These are phyloP conservation scores for Nepenthes mirabilis DNA, from an alignment of 148 eudicot species.

Conservation along the genomic window DNA sequence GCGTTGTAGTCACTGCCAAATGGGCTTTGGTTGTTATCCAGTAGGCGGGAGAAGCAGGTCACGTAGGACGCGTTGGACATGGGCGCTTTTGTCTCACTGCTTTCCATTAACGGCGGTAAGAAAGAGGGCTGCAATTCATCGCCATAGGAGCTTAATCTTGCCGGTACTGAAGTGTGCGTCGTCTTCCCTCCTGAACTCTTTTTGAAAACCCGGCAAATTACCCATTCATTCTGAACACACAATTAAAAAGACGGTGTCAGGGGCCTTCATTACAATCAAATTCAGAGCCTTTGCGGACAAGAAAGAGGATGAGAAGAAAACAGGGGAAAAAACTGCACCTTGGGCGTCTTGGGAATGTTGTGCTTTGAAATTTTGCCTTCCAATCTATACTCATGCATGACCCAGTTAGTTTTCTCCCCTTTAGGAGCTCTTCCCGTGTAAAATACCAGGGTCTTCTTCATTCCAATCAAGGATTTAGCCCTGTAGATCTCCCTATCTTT, in stretches of 20 bases:
- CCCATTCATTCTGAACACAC: constrained; percentile 72
- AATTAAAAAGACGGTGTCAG: background rate
- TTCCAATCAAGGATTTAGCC: constrained; percentile 49
- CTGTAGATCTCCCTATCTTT: constrained; percentile 74
- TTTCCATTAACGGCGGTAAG: constrained; percentile 53
- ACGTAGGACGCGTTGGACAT: constrained; percentile 16
- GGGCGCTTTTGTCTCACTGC: constrained; percentile 11
- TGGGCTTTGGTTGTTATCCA: constrained; percentile 12
- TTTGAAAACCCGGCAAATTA: constrained; percentile 54
- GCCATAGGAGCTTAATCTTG: constrained; percentile 2
- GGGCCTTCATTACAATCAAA: background rate
- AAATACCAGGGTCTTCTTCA: constrained; percentile 91
- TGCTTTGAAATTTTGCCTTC: constrained; percentile 39
- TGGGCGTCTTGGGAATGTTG: constrained; percentile 24
- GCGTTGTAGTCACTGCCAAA: background rate
- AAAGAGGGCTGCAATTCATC: constrained; percentile 10
- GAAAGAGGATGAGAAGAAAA: background rate
- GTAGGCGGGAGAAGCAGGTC: constrained; percentile 56
- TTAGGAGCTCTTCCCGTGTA: constrained; percentile 80
- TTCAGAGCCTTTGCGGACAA: background rate
- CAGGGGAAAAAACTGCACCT: constrained; percentile 20
- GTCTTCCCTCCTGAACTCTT: constrained; percentile 46
- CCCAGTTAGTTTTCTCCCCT: constrained; percentile 80
- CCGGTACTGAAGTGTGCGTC: constrained; percentile 19
- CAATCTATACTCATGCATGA: constrained; percentile 83